Base-by-base conservation (phyloP, 768 basidiomycete species). In the Russula compacta region DNA sequence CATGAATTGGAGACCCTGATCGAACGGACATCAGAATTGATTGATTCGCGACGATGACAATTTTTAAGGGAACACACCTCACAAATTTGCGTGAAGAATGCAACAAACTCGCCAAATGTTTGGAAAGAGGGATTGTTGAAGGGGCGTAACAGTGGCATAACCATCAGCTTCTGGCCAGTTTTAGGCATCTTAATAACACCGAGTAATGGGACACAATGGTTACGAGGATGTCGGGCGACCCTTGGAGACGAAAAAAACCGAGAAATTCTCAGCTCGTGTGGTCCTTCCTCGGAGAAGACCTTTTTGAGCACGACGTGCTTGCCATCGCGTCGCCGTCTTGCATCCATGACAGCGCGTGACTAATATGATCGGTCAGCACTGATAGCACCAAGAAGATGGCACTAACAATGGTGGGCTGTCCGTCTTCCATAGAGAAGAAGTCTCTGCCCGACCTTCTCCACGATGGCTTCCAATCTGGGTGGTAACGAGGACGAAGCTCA, bases 41-140 rank as follows among this genome's bases (percentile, higher is more conserved):
- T 29, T 29, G 15, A 47, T 32, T 35, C 14, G 6, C 4, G 4
- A 15, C n/a, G n/a, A 11, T 8, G 2, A n/a, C 3, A 3, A 17
- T 17, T 35, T n/a, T 7, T 6, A 8, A 59, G 5, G 12, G 6
- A 9, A 47, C 61, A 1, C 51, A 67, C 70, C 60, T 72, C 65
- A 36, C 71, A 53, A 2, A 68, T 38, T 44, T 71, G 69, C 2
- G 60, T 38, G 6, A 70, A 56, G 46, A 67, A 72, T 11, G 66
- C 66, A 4, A 72, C 53, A 8, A 64, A 64, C 40, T 72, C 71
- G 6, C 65, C 71, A 15, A 64, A 55, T 4, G 68, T 69, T 19
- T 65, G 59, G 43, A 70, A 72, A 9, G 29, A 59, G n/a, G 71
- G 70, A 19, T 64, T 53, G 29, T 70, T 51, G 47, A 58, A 64